phyloP scores from a whole-genome alignment of 345 rosid genomes.

The Nephelium lappaceum region DNA sequence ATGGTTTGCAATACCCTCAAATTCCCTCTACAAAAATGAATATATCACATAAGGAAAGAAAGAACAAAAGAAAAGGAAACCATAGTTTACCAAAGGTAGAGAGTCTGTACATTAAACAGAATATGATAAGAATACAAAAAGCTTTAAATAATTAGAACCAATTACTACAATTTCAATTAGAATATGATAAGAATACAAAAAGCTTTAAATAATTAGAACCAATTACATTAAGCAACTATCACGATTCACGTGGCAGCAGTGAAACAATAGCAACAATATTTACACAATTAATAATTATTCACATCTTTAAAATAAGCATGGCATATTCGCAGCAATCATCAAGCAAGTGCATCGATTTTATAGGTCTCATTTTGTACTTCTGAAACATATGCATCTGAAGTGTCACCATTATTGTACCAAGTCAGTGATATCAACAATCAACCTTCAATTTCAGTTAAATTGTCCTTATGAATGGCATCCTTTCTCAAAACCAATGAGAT shows the following conservation, averaged over 20 bases:
- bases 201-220: background rate
- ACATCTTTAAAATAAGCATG: background rate
- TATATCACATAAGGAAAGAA: background rate
- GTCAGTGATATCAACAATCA: background rate
- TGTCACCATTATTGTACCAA: background rate
- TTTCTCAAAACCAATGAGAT: background rate
- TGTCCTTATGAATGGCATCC: background rate
- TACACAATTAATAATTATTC: background rate
- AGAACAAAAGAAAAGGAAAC: background rate
- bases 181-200: background rate
- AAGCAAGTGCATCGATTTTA: background rate
- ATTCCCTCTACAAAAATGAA: slow-evolving; percentile 64
- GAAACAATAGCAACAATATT: background rate
- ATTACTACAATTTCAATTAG: background rate
- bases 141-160: background rate
- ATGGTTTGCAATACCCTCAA: slow-evolving; percentile 79
- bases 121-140: background rate
- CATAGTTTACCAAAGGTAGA: slow-evolving; percentile 4
- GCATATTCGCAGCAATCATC: slow-evolving; percentile 7
- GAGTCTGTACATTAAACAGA: slow-evolving; percentile 3
- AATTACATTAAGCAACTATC: background rate
- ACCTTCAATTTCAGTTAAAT: background rate
- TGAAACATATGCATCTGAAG: background rate
- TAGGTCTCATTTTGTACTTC: background rate
- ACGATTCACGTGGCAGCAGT: background rate